phyloP scores from a whole-genome alignment of 1,139 yeast species.

The Pichia cactophila region DNA sequence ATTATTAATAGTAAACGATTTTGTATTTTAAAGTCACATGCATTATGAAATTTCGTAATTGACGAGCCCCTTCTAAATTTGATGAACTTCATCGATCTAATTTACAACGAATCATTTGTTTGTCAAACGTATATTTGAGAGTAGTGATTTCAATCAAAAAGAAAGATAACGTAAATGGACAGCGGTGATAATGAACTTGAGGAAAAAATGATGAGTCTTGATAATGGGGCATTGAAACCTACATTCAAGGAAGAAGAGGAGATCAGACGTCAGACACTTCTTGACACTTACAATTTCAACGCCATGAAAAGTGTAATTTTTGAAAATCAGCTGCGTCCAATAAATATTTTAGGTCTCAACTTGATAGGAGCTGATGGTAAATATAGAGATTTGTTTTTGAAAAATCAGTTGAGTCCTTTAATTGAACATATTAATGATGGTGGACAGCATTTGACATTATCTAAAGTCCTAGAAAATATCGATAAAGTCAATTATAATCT shows the following conservation, averaged over 20 bases:
- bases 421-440: conserved; percentile 22
- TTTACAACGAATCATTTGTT: too few relatives aligned
- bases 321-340: conserved; percentile 39
- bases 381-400: conserved; percentile 45
- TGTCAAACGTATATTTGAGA: too few relatives aligned
- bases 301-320: conserved; percentile 37
- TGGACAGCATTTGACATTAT: conserved; percentile 25
- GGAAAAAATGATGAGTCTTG: conserved; percentile 8
- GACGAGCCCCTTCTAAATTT: neutral
- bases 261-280: conserved; percentile 18
- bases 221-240: neutral
- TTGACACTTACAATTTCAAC: conserved; percentile 33
- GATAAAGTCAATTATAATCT: conserved; percentile 41
- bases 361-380: conserved; percentile 43
- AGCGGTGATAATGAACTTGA: conserved; percentile 2
- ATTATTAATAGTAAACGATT: neutral
- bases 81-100: too few relatives aligned
- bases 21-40: neutral
- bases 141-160: neutral
- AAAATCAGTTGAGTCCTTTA: conserved; percentile 49
- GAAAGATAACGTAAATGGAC: neutral
- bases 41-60: neutral
- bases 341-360: conserved; percentile 41
- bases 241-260: conserved; percentile 16
- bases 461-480: conserved; percentile 32